Percentiles rank a stretch among this genome's conserved stretches.
phyloP scores from a whole-genome alignment of 495 filamentous ascomycete species.

The Neurospora tetraspora region DNA sequence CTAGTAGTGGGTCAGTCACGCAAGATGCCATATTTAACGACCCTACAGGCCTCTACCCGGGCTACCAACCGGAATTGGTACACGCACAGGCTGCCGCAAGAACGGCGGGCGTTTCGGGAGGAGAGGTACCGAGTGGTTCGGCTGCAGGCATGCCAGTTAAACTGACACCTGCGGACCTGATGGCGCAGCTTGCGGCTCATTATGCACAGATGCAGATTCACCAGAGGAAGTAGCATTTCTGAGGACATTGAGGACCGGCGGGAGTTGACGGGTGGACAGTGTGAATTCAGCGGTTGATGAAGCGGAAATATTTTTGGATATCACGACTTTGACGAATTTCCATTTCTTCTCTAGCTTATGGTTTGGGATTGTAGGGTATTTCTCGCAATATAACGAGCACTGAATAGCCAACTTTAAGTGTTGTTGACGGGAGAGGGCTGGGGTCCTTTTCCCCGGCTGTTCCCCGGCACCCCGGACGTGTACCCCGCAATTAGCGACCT shows the following conservation, averaged over 20 bases:
- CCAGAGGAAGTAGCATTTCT: neutral
- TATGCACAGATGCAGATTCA: neutral
- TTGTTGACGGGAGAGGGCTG: neutral
- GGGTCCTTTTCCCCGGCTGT: neutral
- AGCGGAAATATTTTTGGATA: neutral
- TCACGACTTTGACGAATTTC: neutral
- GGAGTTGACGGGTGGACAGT: neutral
- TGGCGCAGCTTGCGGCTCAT: neutral
- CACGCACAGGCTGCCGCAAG: neutral
- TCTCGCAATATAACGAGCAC: neutral
- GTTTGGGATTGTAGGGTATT: neutral
- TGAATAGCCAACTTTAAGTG: neutral
- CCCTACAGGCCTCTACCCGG: fast-evolving
- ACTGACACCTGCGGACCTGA: neutral
- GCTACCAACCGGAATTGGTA: neutral
- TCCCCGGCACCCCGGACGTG: neutral
- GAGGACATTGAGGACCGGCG: neutral
- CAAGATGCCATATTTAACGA: neutral
- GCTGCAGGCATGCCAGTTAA: neutral
- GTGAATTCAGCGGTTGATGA: neutral
- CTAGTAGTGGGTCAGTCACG: neutral
- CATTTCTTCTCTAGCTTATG: neutral
- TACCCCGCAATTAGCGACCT: neutral
- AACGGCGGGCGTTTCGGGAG: neutral
- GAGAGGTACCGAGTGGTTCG: neutral